phyloP scores from a whole-genome alignment of 495 filamentous ascomycete species.

The Glonium stellatum region DNA sequence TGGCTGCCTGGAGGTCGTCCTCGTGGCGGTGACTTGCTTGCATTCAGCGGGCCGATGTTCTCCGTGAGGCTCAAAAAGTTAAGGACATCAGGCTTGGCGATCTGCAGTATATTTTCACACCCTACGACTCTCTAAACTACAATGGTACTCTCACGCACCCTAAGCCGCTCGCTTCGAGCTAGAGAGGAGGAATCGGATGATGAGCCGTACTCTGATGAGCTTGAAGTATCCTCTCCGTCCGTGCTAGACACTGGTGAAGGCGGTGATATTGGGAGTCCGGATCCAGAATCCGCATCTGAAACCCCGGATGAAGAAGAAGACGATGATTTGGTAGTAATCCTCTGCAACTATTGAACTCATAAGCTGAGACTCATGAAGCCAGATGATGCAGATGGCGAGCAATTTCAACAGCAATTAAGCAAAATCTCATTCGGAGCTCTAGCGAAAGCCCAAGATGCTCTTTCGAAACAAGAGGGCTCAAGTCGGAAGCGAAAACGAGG shows the following conservation, averaged over 20 bases:
- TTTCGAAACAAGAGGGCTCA: slow-evolving; percentile 39
- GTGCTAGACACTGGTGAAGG: slow-evolving; percentile 30
- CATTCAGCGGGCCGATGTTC: too few relatives aligned
- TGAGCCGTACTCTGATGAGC: slow-evolving; percentile 23
- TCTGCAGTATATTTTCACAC: too few relatives aligned
- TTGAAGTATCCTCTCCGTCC: slow-evolving; percentile 30
- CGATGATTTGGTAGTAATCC: slow-evolving; percentile 19
- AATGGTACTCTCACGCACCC: slow-evolving; percentile 22
- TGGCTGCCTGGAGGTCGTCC: too few relatives aligned
- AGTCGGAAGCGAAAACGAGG: slow-evolving; percentile 44
- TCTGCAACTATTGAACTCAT: slow-evolving; percentile 11
- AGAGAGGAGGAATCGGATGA: slow-evolving; percentile 26
- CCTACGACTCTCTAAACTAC: not conserved
- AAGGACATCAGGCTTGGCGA: too few relatives aligned
- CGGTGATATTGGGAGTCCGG: slow-evolving; percentile 16
- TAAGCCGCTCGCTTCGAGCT: slow-evolving; percentile 21
- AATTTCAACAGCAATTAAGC: slow-evolving; percentile 36
- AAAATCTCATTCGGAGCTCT: slow-evolving; percentile 78
- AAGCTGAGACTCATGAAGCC: slow-evolving; percentile 28
- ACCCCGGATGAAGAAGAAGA: slow-evolving; percentile 28
- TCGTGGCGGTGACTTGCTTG: too few relatives aligned
- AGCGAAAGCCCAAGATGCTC: slow-evolving; percentile 69
- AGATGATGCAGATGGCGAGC: slow-evolving; percentile 36
- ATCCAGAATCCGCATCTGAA: slow-evolving; percentile 11
- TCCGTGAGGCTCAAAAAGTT: too few relatives aligned